Evolutionary conservation across 768 basidiomycete species (phyloP).

Genomic region (Termitomyces titanicus): DNA sequence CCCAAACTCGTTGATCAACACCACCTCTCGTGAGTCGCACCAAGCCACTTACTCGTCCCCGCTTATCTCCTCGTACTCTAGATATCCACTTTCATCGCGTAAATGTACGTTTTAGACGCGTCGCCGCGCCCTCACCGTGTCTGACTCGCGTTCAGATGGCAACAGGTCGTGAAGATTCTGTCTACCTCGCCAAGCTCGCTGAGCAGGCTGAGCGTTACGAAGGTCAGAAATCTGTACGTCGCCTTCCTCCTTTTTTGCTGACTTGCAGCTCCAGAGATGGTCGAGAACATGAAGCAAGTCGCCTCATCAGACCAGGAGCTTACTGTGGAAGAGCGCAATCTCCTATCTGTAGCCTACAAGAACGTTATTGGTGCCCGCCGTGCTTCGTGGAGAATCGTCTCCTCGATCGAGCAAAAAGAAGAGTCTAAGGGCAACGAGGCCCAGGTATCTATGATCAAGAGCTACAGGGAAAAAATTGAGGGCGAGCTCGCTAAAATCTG

Average conservation of each 20-base stretch:
- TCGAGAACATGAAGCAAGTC: conserved; percentile 99
- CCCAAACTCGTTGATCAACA: conserved; percentile 36
- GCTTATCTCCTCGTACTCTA: conserved; percentile 6
- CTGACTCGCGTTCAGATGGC: conserved; percentile 56
- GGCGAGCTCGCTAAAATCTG: conserved; percentile 96
- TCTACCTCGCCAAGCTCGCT: conserved; percentile 99
- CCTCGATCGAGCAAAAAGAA: conserved; percentile 99
- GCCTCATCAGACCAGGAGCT: conserved; percentile 97
- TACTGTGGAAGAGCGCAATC: conserved; percentile 97
- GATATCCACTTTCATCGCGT: conserved; percentile 18
- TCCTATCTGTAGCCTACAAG: conserved; percentile 98
- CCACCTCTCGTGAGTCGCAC: conserved; percentile 39
- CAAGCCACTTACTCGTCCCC: conserved; percentile 27
- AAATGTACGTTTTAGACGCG: conserved; percentile 46
- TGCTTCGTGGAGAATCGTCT: conserved; percentile 97
- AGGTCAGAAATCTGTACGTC: conserved; percentile 41
- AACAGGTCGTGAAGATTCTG: conserved; percentile 90
- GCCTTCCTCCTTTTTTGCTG: conserved; percentile 11
- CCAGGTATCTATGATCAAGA: conserved; percentile 96
- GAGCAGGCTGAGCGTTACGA: conserved; percentile 99
- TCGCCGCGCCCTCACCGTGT: conserved; percentile 23
- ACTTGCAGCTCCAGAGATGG: conserved; percentile 68
- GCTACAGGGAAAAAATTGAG: conserved; percentile 98
- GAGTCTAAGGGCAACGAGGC: conserved; percentile 97
- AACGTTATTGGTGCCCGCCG: conserved; percentile 98